Evolutionary conservation across 306 rosid species (phyloP), one percentile per base, ranked within the genome.

Genomic region (Cicer chorassanicum): DNA sequence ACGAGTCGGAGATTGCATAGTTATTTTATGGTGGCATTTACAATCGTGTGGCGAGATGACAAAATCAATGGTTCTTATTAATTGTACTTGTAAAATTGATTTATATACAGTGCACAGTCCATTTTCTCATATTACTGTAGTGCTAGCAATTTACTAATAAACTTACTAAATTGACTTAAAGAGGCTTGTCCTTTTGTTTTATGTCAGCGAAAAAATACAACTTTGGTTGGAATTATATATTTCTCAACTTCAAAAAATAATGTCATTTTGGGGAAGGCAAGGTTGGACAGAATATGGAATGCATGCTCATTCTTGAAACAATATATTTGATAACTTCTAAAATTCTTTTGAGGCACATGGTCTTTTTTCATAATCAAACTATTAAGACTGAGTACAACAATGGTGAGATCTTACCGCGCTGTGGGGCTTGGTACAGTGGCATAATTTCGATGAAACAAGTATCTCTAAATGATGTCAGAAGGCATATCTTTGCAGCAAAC

Each of bases 401-500:
- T 51, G 34, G 11, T 8, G 15, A 72, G 56, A 38, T 49, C 84
- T 83, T 83, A 92, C 98, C 92, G 44, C 91, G 84, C 78, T 86
- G 87, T 1, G 92, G 91, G 39, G 88, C 83, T 80, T 82, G 86
- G 76, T 71, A 57, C 65, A 65, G 84, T 7, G 98, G 98, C 76
- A 75, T 81, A 65, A 92, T 90, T 84, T 92, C 98, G 18, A 90
- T 53, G 75, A 90, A 92, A 80, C 96, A 92, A 29, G 98, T 90
- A 49, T 90, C 98, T 86, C 92, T 90, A 79, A 92, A 92, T 68
- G 98, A 92, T 46, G 96, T 90, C 81, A 92, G 77, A 72, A 92
- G 96, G 81, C 92, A 88, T 78, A 92, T 92, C 90, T 92, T 92
- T 1, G 90, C 98, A 13, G 68, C 88, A 86, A 92, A 92, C 98